Percentiles rank a stretch among this genome's conserved stretches.
Evolutionary conservation across 352 stramenopile genomes (phyloP).

Genomic region (Phytophthora pisi): DNA sequence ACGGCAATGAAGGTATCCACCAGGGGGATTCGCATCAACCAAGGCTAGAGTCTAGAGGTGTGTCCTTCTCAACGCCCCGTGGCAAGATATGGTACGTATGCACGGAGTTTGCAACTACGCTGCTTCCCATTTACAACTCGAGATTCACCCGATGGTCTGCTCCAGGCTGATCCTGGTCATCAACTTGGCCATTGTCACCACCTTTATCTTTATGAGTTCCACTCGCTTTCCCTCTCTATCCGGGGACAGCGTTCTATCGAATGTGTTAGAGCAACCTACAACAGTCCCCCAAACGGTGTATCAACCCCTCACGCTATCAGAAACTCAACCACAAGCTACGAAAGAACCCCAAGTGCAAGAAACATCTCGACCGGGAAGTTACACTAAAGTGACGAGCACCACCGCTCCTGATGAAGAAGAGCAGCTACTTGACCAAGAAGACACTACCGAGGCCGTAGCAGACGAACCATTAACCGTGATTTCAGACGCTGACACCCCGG

Average conservation of each 20-base stretch:
- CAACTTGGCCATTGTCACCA: conserved; percentile 50
- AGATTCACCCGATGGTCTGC: neutral
- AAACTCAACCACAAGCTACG: neutral
- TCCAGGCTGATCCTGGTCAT: conserved; percentile 51
- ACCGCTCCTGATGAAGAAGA: conserved; percentile 10
- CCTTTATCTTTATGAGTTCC: conserved; percentile 64
- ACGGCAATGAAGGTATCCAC: neutral
- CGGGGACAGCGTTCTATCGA: conserved; percentile 39
- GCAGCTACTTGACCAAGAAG: neutral
- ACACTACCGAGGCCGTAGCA: conserved; percentile 5
- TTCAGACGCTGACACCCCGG: neutral
- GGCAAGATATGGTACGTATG: conserved; percentile 36
- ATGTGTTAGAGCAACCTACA: conserved; percentile 40
- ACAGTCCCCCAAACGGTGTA: conserved; percentile 22
- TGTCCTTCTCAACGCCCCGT: conserved; percentile 31
- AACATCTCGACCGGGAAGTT: conserved; percentile 7
- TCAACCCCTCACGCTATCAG: neutral
- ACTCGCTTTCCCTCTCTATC: conserved; percentile 50
- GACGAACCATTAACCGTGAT: neutral
- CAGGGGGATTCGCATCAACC: neutral
- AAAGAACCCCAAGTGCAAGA: conserved; percentile 13
- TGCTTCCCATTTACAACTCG: neutral
- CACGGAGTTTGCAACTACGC: too few relatives aligned
- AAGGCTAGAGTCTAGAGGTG: conserved; percentile 19
- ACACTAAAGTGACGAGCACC: conserved; percentile 31